Evolutionary conservation across 2,329 filamentous ascomycete species (phyloP).

Genomic region (Talaromyces amestolkiae): DNA sequence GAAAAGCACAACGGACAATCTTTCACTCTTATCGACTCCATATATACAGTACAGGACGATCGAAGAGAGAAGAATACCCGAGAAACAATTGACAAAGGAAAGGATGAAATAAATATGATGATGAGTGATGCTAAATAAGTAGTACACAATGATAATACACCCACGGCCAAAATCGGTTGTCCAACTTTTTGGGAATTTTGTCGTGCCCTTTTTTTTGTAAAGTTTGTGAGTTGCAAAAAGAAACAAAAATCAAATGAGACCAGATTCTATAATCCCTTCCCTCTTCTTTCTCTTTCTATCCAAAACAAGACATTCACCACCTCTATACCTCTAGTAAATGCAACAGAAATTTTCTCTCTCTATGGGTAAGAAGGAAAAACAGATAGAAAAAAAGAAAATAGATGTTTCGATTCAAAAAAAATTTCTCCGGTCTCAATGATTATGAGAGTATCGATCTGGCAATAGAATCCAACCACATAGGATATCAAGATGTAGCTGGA

Average conservation of each 20-base stretch:
- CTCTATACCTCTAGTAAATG: constrained; percentile 14
- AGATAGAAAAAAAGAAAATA: constrained; percentile 9
- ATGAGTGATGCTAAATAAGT: constrained; percentile 19
- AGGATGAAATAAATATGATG: constrained; percentile 13
- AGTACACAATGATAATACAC: constrained; percentile 18
- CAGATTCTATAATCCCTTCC: constrained; percentile 12
- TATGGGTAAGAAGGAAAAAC: constrained; percentile 7
- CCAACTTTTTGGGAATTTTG: constrained; percentile 15
- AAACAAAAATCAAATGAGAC: constrained; percentile 8
- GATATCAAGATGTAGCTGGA: not conserved
- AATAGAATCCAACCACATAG: not conserved
- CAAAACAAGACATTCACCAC: constrained; percentile 7
- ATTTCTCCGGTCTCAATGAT: constrained; percentile 6
- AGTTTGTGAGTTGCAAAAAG: not conserved
- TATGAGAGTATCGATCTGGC: constrained; percentile 9
- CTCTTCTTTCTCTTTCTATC: constrained; percentile 12
- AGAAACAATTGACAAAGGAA: constrained; percentile 8
- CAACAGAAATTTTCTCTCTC: constrained; percentile 12
- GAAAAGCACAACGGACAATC: not conserved
- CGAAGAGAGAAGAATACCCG: not conserved
- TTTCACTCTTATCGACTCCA: constrained; percentile 1
- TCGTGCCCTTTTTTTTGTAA: constrained; percentile 13
- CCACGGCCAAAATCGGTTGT: constrained; percentile 15
- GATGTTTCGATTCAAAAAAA: not conserved
- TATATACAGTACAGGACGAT: constrained; percentile 7